Evolutionary conservation across 441 rosid genomes (phyloP).

Genomic region (Bruguiera hainesii): DNA sequence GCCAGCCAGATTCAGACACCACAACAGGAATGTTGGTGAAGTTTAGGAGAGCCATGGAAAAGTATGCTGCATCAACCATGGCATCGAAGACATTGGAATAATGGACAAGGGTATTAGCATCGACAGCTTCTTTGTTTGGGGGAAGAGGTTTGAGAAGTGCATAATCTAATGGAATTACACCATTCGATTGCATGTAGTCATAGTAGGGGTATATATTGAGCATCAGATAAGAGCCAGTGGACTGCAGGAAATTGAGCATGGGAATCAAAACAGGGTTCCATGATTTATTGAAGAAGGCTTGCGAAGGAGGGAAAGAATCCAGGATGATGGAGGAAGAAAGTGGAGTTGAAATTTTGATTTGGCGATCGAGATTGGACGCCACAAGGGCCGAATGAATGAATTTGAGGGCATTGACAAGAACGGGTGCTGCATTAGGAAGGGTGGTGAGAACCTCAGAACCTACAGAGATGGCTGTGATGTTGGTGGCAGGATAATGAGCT

Average conservation of each 20-base stretch:
- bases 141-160: conserved; percentile 80
- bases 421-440: conserved; percentile 63
- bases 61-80: conserved; percentile 73
- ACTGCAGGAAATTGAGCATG: conserved; percentile 65
- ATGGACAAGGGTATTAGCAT: conserved; percentile 78
- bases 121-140: conserved; percentile 84
- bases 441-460: conserved; percentile 73
- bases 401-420: conserved; percentile 67
- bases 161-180: conserved; percentile 69
- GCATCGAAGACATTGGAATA: conserved; percentile 88
- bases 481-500: conserved; percentile 76
- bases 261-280: conserved; percentile 79
- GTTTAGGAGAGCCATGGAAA: conserved; percentile 70
- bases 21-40: conserved; percentile 66
- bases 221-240: conserved; percentile 63
- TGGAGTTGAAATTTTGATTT: conserved; percentile 77
- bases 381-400: conserved; percentile 74
- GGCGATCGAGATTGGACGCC: conserved; percentile 73
- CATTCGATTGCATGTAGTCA: conserved; percentile 70
- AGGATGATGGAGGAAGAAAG: conserved; percentile 75
- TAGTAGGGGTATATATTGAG: conserved; percentile 81
- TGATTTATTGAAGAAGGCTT: conserved; percentile 82
- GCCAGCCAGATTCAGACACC: conserved; percentile 88
- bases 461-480: conserved; percentile 71
- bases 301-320: conserved; percentile 92